A percentile compares a stretch with the other conserved stretches of the same genome.
Evolutionary conservation across 768 basidiomycete species (phyloP).

Genomic region (Daedaleopsis sinensis): DNA sequence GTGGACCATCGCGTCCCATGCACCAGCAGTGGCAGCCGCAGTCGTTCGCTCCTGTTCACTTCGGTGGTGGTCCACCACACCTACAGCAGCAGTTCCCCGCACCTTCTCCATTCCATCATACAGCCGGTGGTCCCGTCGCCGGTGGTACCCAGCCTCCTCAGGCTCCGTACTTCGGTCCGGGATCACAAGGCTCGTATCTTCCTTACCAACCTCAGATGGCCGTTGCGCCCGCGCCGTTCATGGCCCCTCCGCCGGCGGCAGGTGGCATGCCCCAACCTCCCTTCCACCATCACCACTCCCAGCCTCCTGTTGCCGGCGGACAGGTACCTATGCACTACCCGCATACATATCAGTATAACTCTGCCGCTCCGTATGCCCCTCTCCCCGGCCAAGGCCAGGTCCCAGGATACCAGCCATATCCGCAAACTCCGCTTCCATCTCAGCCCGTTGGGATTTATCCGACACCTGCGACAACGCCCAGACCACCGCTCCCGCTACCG

Average conservation of each 20-base stretch:
- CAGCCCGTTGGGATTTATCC: constrained; percentile 4
- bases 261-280: neutral
- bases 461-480: neutral
- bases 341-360: constrained; percentile 3
- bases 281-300: constrained; percentile 2
- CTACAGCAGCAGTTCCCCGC: neutral
- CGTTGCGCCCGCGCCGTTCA: neutral
- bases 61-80: neutral
- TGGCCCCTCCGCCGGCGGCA: neutral
- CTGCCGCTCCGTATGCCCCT: neutral
- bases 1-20: constrained; percentile 9
- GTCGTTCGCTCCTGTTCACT: neutral
- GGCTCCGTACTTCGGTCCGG: neutral
- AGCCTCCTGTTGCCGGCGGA: neutral
- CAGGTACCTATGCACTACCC: constrained; percentile 3
- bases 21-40: neutral
- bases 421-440: neutral
- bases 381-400: neutral
- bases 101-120: neutral
- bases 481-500: too few species aligned
- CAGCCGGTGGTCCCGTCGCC: neutral
- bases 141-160: constrained; percentile 1
- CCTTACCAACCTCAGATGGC: constrained; percentile 7
- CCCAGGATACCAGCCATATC: constrained; percentile 1
- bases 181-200: neutral